Percentiles rank a stretch among this genome's conserved stretches.
Conservation (phyloP, 1,284 basidiomycete species). For the Puccinia horiana region DNA sequence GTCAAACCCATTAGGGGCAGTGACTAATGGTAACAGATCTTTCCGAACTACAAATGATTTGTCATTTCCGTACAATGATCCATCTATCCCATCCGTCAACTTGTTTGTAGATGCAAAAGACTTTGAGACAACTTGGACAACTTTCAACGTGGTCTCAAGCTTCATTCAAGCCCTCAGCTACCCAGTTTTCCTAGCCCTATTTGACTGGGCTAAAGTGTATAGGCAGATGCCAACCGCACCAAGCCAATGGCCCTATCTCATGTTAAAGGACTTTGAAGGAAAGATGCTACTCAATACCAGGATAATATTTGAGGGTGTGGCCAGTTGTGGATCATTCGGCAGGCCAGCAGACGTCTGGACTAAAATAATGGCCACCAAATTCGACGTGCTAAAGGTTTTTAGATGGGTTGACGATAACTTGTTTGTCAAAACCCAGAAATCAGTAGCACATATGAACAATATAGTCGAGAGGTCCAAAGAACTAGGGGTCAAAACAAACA, state of each 20-base stretch:
- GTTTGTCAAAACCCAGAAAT: neutral
- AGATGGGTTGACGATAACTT: conserved; percentile 17
- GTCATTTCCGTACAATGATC: neutral
- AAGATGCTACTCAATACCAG: neutral
- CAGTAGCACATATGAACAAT: neutral
- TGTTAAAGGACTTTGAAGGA: neutral
- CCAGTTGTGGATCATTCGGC: neutral
- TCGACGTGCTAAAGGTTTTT: neutral
- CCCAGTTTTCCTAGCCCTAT: too few relatives aligned
- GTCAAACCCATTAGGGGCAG: too few relatives aligned
- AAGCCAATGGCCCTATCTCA: too few relatives aligned
- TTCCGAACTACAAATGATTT: conserved; percentile 5
- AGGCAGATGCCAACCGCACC: neutral
- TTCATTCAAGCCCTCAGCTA: too few relatives aligned
- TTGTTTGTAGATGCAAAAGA: neutral
- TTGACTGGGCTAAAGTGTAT: too few relatives aligned
- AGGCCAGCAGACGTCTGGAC: conserved; percentile 1
- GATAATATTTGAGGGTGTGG: too few relatives aligned
- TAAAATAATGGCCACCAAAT: neutral
- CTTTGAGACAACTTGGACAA: neutral
- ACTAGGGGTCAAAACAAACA: neutral
- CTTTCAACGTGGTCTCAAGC: neutral
- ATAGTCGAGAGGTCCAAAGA: neutral
- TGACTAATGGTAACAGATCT: too few relatives aligned
- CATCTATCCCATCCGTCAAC: neutral